Conservation (phyloP, 2,329 filamentous ascomycete genomes). For the Beauveria caledonica region DNA sequence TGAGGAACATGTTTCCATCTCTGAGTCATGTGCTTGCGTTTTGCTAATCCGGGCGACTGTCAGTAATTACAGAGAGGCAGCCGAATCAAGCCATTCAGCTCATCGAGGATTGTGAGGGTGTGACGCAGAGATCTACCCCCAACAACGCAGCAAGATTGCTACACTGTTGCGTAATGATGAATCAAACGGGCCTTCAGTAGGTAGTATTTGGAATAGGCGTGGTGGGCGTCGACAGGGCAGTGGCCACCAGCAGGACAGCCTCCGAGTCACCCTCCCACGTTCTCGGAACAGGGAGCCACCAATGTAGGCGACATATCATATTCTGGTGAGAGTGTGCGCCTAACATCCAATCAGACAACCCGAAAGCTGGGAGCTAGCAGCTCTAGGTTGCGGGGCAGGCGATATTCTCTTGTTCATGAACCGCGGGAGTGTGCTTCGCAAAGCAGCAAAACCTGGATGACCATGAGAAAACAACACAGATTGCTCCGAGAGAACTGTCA, state of each 20-base stretch:
- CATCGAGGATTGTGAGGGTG: neutral
- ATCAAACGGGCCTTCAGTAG: neutral
- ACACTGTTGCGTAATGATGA: neutral
- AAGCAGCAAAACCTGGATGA: neutral
- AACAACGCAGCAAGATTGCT: neutral
- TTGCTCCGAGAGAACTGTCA: neutral
- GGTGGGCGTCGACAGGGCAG: neutral
- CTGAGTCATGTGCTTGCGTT: neutral
- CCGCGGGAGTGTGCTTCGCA: neutral
- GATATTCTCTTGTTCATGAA: neutral
- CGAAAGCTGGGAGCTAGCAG: neutral
- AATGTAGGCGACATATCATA: slow-evolving; percentile 15
- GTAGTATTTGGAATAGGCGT: slow-evolving; percentile 6
- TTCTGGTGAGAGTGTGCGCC: slow-evolving; percentile 8
- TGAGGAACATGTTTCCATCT: neutral
- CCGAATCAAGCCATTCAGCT: slow-evolving; percentile 8
- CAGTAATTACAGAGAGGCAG: neutral
- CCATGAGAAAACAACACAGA: neutral
- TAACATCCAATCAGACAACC: slow-evolving; percentile 15
- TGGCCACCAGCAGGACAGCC: neutral
- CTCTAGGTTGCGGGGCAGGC: neutral
- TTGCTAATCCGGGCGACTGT: neutral
- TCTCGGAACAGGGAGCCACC: neutral
- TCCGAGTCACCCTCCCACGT: slow-evolving; percentile 3
- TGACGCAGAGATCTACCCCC: neutral